These are phyloP conservation scores for Macrolepiota dolichaula DNA, from an alignment of 768 basidiomycete species.

Conservation along the genomic window DNA sequence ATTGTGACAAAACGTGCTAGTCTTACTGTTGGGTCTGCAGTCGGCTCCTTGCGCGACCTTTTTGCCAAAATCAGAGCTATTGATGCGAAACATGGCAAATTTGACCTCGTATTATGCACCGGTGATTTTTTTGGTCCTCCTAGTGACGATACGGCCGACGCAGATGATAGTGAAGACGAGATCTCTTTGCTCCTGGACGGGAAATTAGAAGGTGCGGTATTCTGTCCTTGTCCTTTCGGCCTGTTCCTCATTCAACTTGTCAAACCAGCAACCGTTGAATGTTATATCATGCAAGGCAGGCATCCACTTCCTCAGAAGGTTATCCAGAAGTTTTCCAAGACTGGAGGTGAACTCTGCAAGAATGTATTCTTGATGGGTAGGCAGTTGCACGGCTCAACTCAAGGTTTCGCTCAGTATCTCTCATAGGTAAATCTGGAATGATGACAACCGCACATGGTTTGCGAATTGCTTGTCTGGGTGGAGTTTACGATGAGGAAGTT, in stretches of 20 bases:
- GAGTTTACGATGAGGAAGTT: conserved; percentile 62
- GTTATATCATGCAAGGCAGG: conserved; percentile 90
- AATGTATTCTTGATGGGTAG: conserved; percentile 85
- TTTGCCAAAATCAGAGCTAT: conserved; percentile 80
- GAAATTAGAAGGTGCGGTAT: conserved; percentile 53
- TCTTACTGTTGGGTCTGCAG: conserved; percentile 78
- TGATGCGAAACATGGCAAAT: conserved; percentile 90
- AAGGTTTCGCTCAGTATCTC: conserved; percentile 7
- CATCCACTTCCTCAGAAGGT: conserved; percentile 70
- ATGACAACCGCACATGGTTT: conserved; percentile 78
- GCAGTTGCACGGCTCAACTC: conserved; percentile 24
- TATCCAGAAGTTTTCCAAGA: conserved; percentile 70
- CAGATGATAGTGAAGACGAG: conserved; percentile 42
- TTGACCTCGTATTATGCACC: conserved; percentile 75
- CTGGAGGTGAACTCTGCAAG: conserved; percentile 74
- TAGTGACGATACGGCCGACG: conserved; percentile 22
- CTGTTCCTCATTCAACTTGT: conserved; percentile 10
- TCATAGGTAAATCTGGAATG: conserved; percentile 74
- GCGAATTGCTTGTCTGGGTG: conserved; percentile 84
- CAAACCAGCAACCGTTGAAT: conserved; percentile 76
- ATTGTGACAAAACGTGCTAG: conserved; percentile 23
- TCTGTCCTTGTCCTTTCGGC: conserved; percentile 5
- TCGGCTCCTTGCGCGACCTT: conserved; percentile 70
- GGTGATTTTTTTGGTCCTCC: conserved; percentile 83
- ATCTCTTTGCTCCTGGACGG: conserved; percentile 63